Base-by-base conservation (phyloP, 108 stramenopile genomes). In the Heterococcus sp. region DNA sequence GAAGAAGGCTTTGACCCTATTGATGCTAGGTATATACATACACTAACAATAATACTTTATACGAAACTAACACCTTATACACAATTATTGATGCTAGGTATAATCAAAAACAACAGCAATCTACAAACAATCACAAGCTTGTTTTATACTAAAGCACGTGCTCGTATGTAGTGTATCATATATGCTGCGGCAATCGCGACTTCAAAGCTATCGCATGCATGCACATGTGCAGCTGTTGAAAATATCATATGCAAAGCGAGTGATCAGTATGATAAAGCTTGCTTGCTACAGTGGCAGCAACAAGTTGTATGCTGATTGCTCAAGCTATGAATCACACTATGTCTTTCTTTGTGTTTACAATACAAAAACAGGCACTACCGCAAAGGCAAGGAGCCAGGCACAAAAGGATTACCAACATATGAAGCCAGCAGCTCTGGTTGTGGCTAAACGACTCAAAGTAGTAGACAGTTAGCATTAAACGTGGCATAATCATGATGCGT, bases 1-100 rank as follows among this genome's bases (percentile, higher is more conserved):
- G 95, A 96, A 72, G 92, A 94, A 81, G 96, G 97, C 0, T 97
- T 97, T 78, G 94, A 95, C 83, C 97, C 97, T 58, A 21, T 58
- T 58, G 46, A n/a, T n/a, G n/a, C n/a, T n/a, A 58, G 46, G 14
- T 58, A 21, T 58, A 21, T 14, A 21, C 21, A 21, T 21, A 21
- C 46, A 21, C 21, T 58, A 8, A 21, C 21, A 58, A 8, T 21
- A 58, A 58, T 58, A 14, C 14, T 21, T 14, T 21, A 58, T 8
- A 58, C 21, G 46, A 8, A 8, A 58, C 46, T 8, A 8, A 58
- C 46, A 21, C 46, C 46, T 21, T 14, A 21, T 14, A 58, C 8
- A 21, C 21, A 14, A 21, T 58, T 58, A 21, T 8, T 58, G 46
- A 21, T 58, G 46, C 8, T 14, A 8, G 21, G 46, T 21, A 58